phyloP scores from a whole-genome alignment of 2,329 filamentous ascomycete species.

The Neonectria coccinea region DNA sequence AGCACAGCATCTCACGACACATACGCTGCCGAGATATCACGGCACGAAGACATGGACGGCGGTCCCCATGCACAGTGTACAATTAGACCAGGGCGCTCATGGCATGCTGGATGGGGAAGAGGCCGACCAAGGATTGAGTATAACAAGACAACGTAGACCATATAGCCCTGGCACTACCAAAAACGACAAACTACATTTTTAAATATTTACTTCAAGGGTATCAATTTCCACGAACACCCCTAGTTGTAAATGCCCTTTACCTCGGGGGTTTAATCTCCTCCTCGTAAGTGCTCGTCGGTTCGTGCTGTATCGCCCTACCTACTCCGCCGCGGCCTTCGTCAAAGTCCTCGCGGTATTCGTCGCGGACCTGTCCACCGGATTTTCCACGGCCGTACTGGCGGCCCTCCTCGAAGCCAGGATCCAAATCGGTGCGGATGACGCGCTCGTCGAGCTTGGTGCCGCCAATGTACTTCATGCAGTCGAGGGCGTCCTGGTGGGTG shows the following conservation, averaged over 20 bases:
- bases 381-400: conserved; percentile 96
- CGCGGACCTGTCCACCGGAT: conserved; percentile 94
- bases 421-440: conserved; percentile 93
- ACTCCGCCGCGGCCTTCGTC: conserved; percentile 94
- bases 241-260: conserved; percentile 19
- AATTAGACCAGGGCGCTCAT: conserved; percentile 37
- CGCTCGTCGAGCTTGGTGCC: conserved; percentile 98
- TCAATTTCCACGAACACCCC: conserved; percentile 35
- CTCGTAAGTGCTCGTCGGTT: conserved; percentile 57
- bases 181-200: conserved; percentile 24
- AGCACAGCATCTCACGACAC: conserved; percentile 39
- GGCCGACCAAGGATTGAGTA: conserved; percentile 9
- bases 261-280: conserved; percentile 52
- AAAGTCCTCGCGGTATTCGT: conserved; percentile 97
- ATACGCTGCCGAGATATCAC: conserved; percentile 24
- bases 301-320: conserved; percentile 77
- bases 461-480: conserved; percentile 98
- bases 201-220: conserved; percentile 37
- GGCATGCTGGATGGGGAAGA: conserved; percentile 9
- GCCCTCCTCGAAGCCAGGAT: conserved; percentile 95
- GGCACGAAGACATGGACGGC: conserved; percentile 20
- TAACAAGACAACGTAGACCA: conserved; percentile 20
- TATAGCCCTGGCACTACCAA: conserved; percentile 18
- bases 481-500: conserved; percentile 94
- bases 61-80: conserved; percentile 33